A percentile compares a stretch with the other conserved stretches of the same genome.
These are phyloP conservation scores for Xylaria acuta DNA, from an alignment of 495 filamentous ascomycete genomes.

Conservation along the genomic window DNA sequence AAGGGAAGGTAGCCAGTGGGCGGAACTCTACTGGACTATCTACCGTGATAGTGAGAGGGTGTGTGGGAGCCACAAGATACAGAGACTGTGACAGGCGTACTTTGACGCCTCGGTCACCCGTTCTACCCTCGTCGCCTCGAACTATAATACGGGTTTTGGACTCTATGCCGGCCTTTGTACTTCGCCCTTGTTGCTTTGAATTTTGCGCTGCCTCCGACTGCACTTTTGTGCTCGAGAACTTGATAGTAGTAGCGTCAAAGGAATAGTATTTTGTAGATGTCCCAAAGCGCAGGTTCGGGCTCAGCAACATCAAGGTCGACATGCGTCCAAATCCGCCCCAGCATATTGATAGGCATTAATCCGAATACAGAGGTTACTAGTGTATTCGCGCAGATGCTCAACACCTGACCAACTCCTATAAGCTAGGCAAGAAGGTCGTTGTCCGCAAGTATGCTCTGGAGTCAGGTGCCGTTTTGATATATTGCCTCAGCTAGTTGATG, in stretches of 20 bases:
- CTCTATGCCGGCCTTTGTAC: background rate
- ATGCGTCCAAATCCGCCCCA: background rate
- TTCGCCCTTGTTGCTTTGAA: background rate
- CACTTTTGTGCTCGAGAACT: too few relatives aligned
- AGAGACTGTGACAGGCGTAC: background rate
- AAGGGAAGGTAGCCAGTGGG: background rate
- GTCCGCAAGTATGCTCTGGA: too few relatives aligned
- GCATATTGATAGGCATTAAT: too few relatives aligned
- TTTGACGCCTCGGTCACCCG: background rate
- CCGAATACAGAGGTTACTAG: too few relatives aligned
- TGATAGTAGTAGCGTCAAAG: background rate
- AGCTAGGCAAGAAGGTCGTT: too few relatives aligned
- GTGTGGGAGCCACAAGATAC: background rate
- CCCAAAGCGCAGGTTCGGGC: background rate
- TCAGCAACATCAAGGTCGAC: background rate
- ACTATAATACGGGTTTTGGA: background rate
- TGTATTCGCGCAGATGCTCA: too few relatives aligned
- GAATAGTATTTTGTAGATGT: background rate
- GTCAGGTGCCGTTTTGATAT: too few relatives aligned
- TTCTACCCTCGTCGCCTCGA: background rate
- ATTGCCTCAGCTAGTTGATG: too few relatives aligned
- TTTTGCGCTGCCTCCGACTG: too few relatives aligned
- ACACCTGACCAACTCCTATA: too few relatives aligned
- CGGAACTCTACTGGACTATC: background rate
- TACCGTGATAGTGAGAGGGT: background rate